Evolutionary conservation across 2,329 filamentous ascomycete genomes (phyloP).

Genomic region (Aureobasidium lini): DNA sequence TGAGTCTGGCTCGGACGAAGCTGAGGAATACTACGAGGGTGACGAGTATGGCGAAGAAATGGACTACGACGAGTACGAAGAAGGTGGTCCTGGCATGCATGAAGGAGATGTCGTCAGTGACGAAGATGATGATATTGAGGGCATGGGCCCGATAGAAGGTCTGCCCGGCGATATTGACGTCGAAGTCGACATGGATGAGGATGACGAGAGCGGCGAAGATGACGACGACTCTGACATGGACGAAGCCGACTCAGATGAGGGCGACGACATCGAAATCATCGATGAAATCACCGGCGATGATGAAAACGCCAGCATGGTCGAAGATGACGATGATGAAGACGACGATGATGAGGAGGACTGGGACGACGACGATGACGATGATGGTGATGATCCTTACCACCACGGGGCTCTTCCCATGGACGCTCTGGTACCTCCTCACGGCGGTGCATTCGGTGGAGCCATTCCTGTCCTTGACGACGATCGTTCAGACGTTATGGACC

Average conservation of each 20-base stretch:
- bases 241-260: slow-evolving; percentile 55
- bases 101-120: slow-evolving; percentile 85
- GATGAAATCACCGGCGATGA: slow-evolving; percentile 42
- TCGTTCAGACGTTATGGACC: slow-evolving; percentile 30
- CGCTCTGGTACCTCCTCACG: slow-evolving; percentile 21
- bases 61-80: slow-evolving; percentile 77
- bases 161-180: slow-evolving; percentile 53
- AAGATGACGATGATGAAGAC: slow-evolving; percentile 40
- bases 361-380: slow-evolving; percentile 42
- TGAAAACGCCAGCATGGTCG: slow-evolving; percentile 38
- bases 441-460: slow-evolving; percentile 27
- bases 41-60: slow-evolving; percentile 86
- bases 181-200: slow-evolving; percentile 80
- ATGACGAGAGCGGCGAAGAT: slow-evolving; percentile 56
- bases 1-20: slow-evolving; percentile 55
- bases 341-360: slow-evolving; percentile 36
- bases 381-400: slow-evolving; percentile 47
- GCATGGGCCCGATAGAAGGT: slow-evolving; percentile 66
- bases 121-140: slow-evolving; percentile 72
- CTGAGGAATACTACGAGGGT: slow-evolving; percentile 72
- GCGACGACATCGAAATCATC: slow-evolving; percentile 36
- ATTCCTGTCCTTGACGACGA: slow-evolving; percentile 36
- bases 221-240: slow-evolving; percentile 52
- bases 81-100: slow-evolving; percentile 60
- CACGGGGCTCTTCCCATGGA: slow-evolving; percentile 21